These are phyloP conservation scores for Scheffersomyces amazonensis DNA, from an alignment of 805 yeast genomes.

Conservation along the genomic window DNA sequence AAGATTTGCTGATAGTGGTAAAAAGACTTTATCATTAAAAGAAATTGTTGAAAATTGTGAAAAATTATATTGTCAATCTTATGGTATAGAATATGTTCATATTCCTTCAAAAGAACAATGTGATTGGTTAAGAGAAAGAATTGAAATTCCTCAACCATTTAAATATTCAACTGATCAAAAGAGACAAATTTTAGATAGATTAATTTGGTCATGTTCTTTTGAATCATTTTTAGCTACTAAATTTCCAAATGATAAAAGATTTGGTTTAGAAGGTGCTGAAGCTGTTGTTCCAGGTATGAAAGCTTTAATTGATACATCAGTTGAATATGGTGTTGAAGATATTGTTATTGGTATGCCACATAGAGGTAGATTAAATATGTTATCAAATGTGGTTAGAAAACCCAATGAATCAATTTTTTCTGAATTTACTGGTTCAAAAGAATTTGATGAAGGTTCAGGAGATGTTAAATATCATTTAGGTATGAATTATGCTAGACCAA, in stretches of 20 bases:
- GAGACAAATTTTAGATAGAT: conserved; percentile 92
- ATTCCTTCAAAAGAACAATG: conserved; percentile 93
- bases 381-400: conserved; percentile 96
- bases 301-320: conserved; percentile 90
- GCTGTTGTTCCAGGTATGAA: conserved; percentile 95
- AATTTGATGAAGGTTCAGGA: conserved; percentile 95
- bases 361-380: conserved; percentile 97
- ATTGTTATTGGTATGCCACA: conserved; percentile 99
- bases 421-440: conserved; percentile 89
- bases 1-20: conserved; percentile 70
- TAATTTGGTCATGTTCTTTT: conserved; percentile 94
- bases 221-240: conserved; percentile 91
- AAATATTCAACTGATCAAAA: conserved; percentile 84
- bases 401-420: conserved; percentile 97
- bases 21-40: conserved; percentile 64
- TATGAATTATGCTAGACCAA: conserved; percentile 98
- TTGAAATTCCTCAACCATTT: conserved; percentile 88
- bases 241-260: conserved; percentile 97
- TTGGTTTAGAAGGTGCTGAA: conserved; percentile 98
- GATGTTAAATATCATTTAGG: conserved; percentile 99
- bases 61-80: conserved; percentile 77
- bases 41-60: conserved; percentile 82
- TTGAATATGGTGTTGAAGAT: conserved; percentile 90
- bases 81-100: conserved; percentile 95
- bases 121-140: conserved; percentile 97